Conservation (phyloP, 305 asterid genomes). For the Fraxinus angustifolia region DNA sequence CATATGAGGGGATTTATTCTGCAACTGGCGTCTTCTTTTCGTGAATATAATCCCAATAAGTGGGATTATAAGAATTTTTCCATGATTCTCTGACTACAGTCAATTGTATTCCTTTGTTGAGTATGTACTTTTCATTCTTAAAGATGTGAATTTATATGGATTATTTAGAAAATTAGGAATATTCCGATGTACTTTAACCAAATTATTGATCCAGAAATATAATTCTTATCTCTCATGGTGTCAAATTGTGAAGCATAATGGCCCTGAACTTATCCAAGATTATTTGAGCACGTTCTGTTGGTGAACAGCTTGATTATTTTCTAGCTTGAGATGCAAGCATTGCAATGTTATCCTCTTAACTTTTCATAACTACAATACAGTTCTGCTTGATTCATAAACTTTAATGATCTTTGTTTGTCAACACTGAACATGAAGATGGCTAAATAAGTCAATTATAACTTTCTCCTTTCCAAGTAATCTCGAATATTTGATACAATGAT, state of each 20-base stretch:
- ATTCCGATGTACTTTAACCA: not conserved
- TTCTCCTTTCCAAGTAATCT: slow-evolving; percentile 1
- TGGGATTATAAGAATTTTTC: not conserved
- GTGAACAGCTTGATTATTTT: slow-evolving; percentile 16
- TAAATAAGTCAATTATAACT: not conserved
- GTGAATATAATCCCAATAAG: not conserved
- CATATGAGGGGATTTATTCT: not conserved
- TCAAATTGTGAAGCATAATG: not conserved
- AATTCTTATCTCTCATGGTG: not conserved
- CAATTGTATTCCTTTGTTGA: not conserved
- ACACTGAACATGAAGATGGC: not conserved
- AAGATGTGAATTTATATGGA: not conserved
- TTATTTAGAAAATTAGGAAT: not conserved
- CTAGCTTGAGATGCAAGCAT: slow-evolving; percentile 3
- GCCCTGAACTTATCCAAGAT: slow-evolving; percentile 13
- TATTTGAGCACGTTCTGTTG: slow-evolving; percentile 13
- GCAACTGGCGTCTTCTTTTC: not conserved
- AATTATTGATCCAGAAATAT: not conserved
- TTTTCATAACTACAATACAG: not conserved
- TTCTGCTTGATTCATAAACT: not conserved
- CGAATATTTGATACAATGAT: slow-evolving; percentile 11
- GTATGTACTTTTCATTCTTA: not conserved
- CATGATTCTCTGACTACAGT: not conserved
- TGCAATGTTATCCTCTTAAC: not conserved
- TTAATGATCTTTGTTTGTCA: not conserved